Conservation (phyloP, 2,329 filamentous ascomycete genomes). For the Ophiostoma quercus region DNA sequence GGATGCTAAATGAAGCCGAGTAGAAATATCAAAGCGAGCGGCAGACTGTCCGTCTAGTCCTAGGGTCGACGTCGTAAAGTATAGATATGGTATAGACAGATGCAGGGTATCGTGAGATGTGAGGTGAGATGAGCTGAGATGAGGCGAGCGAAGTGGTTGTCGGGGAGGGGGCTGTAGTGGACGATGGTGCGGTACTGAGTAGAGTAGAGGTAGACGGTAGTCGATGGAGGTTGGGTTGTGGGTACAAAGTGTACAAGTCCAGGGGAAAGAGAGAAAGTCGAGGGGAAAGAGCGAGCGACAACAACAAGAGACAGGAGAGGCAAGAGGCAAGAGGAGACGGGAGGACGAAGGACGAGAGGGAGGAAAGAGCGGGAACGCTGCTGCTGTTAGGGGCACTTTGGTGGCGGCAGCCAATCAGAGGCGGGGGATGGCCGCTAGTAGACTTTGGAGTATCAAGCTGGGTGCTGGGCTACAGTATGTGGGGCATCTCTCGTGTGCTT, state of each 20-base stretch:
- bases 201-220: neutral
- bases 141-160: conserved; percentile 1
- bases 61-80: neutral
- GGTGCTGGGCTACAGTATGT: conserved; percentile 10
- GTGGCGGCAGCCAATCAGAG: neutral
- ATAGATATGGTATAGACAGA: neutral
- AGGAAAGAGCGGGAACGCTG: conserved; percentile 7
- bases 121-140: neutral
- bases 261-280: conserved; percentile 12
- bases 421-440: neutral
- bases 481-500: neutral
- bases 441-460: neutral
- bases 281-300: conserved; percentile 14
- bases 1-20: too few species aligned
- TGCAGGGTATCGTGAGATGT: conserved; percentile 11
- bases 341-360: neutral
- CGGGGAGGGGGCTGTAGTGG: neutral
- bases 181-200: neutral
- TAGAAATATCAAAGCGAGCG: conserved; percentile 7
- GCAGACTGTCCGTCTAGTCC: neutral
- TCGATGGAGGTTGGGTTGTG: conserved; percentile 2
- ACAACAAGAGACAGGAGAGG: conserved; percentile 6
- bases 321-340: too few species aligned
- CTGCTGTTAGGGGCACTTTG: neutral
- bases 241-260: neutral